phyloP scores from a whole-genome alignment of 805 yeast species.

The Metschnikowia koreensis region DNA sequence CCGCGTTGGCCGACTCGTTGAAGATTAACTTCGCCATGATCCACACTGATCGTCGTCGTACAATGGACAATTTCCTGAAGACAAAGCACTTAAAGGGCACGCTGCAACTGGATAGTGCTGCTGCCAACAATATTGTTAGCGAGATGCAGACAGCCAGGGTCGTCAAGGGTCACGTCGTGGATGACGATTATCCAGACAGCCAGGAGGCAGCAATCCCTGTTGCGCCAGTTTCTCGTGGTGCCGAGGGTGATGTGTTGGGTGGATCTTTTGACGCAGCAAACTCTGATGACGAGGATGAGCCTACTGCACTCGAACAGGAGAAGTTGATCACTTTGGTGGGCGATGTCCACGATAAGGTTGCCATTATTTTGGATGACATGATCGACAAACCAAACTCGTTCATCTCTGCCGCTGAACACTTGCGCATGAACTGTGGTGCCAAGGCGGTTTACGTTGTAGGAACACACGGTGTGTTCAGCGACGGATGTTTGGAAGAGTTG shows the following conservation, averaged over 20 bases:
- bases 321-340: slow-evolving; percentile 95
- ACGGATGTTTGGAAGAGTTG: slow-evolving; percentile 77
- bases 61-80: slow-evolving; percentile 55
- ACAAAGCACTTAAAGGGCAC: slow-evolving; percentile 40
- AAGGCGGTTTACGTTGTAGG: slow-evolving; percentile 85
- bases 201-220: slow-evolving; percentile 3
- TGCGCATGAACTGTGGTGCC: slow-evolving; percentile 95
- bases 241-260: slow-evolving; percentile 61
- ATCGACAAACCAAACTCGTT: slow-evolving; percentile 92
- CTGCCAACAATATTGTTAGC: slow-evolving; percentile 65
- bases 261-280: slow-evolving; percentile 76
- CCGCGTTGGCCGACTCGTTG: slow-evolving; percentile 94
- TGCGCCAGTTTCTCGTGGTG: slow-evolving; percentile 13
- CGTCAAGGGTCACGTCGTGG: slow-evolving; percentile 95
- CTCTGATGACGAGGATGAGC: slow-evolving; percentile 89
- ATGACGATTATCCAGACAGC: slow-evolving; percentile 59
- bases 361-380: slow-evolving; percentile 94
- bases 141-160: slow-evolving; percentile 95
- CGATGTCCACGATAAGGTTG: slow-evolving; percentile 87
- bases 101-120: slow-evolving; percentile 51
- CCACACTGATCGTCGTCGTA: slow-evolving; percentile 94
- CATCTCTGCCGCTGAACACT: slow-evolving; percentile 97
- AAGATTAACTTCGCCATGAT: slow-evolving; percentile 98
- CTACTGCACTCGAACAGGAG: slow-evolving; percentile 58
- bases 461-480: slow-evolving; percentile 93